Conservation (phyloP, 257 asterid genomes). For the Nicotiana tomentosiformis region DNA sequence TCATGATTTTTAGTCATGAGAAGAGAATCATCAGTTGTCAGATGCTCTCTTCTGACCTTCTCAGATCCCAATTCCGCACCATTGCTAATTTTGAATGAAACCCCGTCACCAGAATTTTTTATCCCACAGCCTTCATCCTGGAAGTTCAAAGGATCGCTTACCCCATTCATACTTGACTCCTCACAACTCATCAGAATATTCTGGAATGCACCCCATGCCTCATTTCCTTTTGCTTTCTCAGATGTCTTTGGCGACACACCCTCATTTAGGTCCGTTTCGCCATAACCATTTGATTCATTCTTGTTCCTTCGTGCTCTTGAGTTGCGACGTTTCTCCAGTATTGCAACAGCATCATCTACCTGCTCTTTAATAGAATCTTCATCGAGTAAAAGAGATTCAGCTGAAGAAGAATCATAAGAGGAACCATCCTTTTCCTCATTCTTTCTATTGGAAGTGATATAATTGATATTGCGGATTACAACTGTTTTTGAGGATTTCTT, state of each 20-base stretch:
- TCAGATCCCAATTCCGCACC: conserved; percentile 31
- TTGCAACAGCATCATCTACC: conserved; percentile 52
- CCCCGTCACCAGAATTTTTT: conserved; percentile 28
- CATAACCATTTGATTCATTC: conserved; percentile 27
- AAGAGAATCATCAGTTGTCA: conserved; percentile 46
- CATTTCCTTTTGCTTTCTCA: conserved; percentile 30
- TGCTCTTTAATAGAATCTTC: conserved; percentile 60
- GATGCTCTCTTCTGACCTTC: conserved; percentile 29
- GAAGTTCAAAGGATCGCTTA: conserved; percentile 22
- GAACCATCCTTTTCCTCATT: conserved; percentile 46
- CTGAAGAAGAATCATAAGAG: conserved; percentile 43
- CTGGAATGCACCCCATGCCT: conserved; percentile 70
- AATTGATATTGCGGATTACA: conserved; percentile 79
- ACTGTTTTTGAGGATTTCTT: conserved; percentile 64
- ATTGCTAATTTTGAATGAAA: conserved; percentile 18
- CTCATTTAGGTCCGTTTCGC: conserved; percentile 17
- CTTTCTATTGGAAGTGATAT: conserved; percentile 61
- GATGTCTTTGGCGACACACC: conserved; percentile 19
- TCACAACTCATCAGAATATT: conserved; percentile 56
- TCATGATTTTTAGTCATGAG: conserved; percentile 36
- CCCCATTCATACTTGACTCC: conserved; percentile 28
- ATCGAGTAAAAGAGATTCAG: conserved; percentile 29
- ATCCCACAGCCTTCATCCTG: conserved; percentile 35
- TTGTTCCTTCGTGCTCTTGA: conserved; percentile 27
- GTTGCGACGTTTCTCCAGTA: conserved; percentile 36